phyloP scores from a whole-genome alignment of 1,139 yeast genomes.

The Suhomyces choctaworum region DNA sequence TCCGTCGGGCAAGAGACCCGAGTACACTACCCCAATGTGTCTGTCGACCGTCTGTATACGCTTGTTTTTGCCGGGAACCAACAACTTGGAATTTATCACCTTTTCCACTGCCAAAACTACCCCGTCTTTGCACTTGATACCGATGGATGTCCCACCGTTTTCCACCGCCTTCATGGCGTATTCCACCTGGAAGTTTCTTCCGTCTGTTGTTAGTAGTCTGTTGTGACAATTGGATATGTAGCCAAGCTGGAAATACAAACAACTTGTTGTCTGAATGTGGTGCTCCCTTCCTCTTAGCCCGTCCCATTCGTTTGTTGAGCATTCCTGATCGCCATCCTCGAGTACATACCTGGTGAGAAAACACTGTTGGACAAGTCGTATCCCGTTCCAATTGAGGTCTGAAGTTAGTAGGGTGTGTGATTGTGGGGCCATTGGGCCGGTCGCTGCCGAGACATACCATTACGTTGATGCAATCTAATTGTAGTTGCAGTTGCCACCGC shows the following conservation, averaged over 20 bases:
- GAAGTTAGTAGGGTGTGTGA: slow-evolving; percentile 15
- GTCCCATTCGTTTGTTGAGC: no score
- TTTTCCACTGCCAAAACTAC: slow-evolving; percentile 96
- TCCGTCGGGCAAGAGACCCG: slow-evolving; percentile 96
- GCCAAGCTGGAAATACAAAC: no score
- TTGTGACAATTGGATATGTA: neutral
- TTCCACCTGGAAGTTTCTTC: slow-evolving; percentile 97
- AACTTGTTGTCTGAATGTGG: no score
- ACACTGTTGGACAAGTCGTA: slow-evolving; percentile 95
- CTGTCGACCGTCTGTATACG: slow-evolving; percentile 91
- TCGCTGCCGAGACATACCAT: slow-evolving; percentile 14
- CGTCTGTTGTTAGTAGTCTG: slow-evolving; percentile 56
- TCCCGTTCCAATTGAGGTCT: slow-evolving; percentile 95
- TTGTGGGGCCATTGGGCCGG: slow-evolving; percentile 1
- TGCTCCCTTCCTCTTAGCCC: no score
- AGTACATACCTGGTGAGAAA: slow-evolving; percentile 50
- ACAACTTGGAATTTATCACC: slow-evolving; percentile 77
- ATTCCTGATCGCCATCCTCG: neutral
- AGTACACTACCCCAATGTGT: slow-evolving; percentile 91
- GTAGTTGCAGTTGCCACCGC: neutral
- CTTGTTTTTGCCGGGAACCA: slow-evolving; percentile 86
- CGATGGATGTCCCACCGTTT: slow-evolving; percentile 93
- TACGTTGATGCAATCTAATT: neutral
- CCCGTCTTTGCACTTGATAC: slow-evolving; percentile 90
- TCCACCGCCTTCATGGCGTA: slow-evolving; percentile 98